These are phyloP conservation scores for Eucalyptus melliodora DNA, from an alignment of 345 rosid species.

Conservation along the genomic window DNA sequence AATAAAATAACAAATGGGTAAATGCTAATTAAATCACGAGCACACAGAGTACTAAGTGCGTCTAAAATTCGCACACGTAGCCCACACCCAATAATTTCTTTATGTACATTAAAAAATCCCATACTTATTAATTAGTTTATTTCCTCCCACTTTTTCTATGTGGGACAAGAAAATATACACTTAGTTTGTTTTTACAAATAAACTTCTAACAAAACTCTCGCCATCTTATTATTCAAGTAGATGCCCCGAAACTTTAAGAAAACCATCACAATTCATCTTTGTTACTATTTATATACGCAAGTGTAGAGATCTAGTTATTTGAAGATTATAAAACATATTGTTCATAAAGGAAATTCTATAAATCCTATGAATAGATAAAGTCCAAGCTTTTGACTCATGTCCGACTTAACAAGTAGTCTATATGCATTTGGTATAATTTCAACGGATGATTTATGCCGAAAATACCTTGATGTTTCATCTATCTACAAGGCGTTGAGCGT, in stretches of 20 bases:
- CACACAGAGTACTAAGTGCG: fast-evolving
- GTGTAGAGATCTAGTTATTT: not conserved
- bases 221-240: fast-evolving
- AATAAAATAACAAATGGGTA: too few species aligned
- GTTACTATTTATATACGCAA: fast-evolving
- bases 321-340: not conserved
- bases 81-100: too few species aligned
- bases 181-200: too few species aligned
- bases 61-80: too few species aligned
- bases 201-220: too few species aligned
- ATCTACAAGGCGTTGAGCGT: fast-evolving
- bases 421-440: fast-evolving
- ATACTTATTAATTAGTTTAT: too few species aligned
- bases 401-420: fast-evolving
- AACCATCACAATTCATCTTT: not conserved
- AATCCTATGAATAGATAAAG: not conserved
- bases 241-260: fast-evolving
- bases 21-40: too few species aligned
- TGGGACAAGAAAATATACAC: fast-evolving
- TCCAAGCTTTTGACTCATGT: not conserved
- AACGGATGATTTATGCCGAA: not conserved
- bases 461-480: not conserved
- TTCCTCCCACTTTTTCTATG: too few species aligned
- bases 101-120: too few species aligned
- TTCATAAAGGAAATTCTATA: not conserved